These are phyloP conservation scores for Cystobasidiaceae sp. DNA, from an alignment of 1,284 basidiomycete species.

Conservation along the genomic window DNA sequence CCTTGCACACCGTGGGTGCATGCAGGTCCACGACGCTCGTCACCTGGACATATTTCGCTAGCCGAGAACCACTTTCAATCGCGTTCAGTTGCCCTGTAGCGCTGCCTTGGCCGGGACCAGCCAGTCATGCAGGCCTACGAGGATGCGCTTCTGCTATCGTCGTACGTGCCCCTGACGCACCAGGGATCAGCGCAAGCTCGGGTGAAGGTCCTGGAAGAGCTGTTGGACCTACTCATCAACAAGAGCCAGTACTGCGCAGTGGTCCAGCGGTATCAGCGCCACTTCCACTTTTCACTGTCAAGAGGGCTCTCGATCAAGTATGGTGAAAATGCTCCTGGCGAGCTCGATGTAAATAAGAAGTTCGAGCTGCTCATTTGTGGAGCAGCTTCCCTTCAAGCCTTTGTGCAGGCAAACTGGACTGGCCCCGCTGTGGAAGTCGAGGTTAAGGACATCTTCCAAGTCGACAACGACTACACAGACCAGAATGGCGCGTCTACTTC, in stretches of 20 bases:
- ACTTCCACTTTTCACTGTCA: slow-evolving; percentile 11
- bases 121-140: slow-evolving; percentile 19
- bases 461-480: slow-evolving; percentile 49
- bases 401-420: slow-evolving; percentile 94
- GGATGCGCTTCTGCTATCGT: slow-evolving; percentile 18
- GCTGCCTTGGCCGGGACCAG: no score
- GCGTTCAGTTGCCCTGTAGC: no score
- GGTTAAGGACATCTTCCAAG: slow-evolving; percentile 49
- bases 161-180: not conserved
- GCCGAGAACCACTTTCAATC: no score
- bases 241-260: slow-evolving; percentile 25
- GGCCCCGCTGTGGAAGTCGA: slow-evolving; percentile 75
- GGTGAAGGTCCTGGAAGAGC: no score
- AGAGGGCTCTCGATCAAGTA: slow-evolving; percentile 9
- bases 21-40: no score
- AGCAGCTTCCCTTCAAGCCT: slow-evolving; percentile 77
- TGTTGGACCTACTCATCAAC: slow-evolving; percentile 12
- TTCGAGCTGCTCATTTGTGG: slow-evolving; percentile 56
- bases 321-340: not conserved
- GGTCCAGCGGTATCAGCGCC: not conserved
- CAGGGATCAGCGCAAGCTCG: not conserved
- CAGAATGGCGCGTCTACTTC: not conserved
- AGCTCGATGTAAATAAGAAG: not conserved
- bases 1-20: no score
- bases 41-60: no score